Conservation (phyloP, 352 stramenopile species). For the Nothophytophthora sp. region DNA sequence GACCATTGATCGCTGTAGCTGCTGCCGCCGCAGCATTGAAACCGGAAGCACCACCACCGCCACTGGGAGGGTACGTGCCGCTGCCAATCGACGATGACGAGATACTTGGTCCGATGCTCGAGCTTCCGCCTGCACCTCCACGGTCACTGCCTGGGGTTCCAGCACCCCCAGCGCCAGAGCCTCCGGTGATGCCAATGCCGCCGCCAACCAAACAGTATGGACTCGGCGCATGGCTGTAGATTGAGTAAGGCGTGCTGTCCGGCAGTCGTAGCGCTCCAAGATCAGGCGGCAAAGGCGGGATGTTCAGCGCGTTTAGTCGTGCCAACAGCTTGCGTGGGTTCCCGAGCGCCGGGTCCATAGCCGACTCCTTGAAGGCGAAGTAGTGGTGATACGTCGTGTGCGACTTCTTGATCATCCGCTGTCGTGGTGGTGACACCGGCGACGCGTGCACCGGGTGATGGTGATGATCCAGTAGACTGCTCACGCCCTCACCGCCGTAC, state of each 20-base stretch:
- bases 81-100: conserved; percentile 26
- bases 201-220: conserved; percentile 46
- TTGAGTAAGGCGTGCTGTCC: conserved; percentile 74
- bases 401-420: conserved; percentile 62
- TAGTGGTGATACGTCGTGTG: conserved; percentile 73
- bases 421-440: conserved; percentile 58
- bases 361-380: conserved; percentile 80
- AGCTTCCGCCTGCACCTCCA: conserved; percentile 12
- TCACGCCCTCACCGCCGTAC: conserved; percentile 68
- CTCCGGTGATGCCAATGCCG: conserved; percentile 7
- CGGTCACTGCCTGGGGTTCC: conserved; percentile 31
- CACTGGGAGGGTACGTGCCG: conserved; percentile 24
- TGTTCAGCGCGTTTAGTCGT: conserved; percentile 90
- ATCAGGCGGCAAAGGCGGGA: conserved; percentile 92
- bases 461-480: conserved; percentile 54
- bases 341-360: conserved; percentile 75
- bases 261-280: conserved; percentile 81
- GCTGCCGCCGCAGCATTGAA: conserved; percentile 27
- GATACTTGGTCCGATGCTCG: conserved; percentile 10
- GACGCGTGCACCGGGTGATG: conserved; percentile 34
- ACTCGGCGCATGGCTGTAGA: conserved; percentile 73
- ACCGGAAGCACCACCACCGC: conserved; percentile 7
- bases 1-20: conserved; percentile 33
- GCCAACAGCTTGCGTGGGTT: conserved; percentile 87
- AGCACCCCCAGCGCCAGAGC: conserved; percentile 10